Conservation (phyloP, 208 protist genomes). For the Trypanosoma avium region DNA sequence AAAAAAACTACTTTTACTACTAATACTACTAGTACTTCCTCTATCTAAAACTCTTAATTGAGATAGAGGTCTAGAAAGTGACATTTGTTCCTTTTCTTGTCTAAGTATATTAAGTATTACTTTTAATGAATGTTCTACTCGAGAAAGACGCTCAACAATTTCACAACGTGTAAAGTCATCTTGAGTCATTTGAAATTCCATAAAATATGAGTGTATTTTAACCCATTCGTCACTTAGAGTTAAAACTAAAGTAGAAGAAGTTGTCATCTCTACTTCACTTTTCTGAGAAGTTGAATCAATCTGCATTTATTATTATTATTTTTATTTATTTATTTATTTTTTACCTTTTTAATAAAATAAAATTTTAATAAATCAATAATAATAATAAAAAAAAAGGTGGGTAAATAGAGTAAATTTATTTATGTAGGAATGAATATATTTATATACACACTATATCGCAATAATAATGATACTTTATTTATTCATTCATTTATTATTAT, state of each 20-base stretch:
- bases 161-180: conserved; percentile 22
- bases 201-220: conserved; percentile 54
- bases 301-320: too few species aligned
- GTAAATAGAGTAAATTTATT: too few species aligned
- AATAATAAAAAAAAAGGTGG: too few species aligned
- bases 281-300: too few species aligned
- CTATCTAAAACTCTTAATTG: not conserved
- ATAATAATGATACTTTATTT: too few species aligned
- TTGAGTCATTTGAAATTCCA: conserved; percentile 44
- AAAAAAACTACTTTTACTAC: conserved; percentile 11
- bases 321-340: too few species aligned
- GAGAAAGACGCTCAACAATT: conserved; percentile 29
- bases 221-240: conserved; percentile 44
- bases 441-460: too few species aligned
- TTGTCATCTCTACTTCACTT: not conserved
- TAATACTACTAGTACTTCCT: not conserved
- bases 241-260: conserved; percentile 10
- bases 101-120: conserved; percentile 43
- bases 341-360: too few species aligned
- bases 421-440: too few species aligned
- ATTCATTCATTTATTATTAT: too few species aligned
- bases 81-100: conserved; percentile 27
- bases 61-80: not conserved
- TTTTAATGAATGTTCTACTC: conserved; percentile 36
- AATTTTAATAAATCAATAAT: too few species aligned